phyloP scores from a whole-genome alignment of 164 flowering plant genomes.

The Pachysandra terminalis region DNA sequence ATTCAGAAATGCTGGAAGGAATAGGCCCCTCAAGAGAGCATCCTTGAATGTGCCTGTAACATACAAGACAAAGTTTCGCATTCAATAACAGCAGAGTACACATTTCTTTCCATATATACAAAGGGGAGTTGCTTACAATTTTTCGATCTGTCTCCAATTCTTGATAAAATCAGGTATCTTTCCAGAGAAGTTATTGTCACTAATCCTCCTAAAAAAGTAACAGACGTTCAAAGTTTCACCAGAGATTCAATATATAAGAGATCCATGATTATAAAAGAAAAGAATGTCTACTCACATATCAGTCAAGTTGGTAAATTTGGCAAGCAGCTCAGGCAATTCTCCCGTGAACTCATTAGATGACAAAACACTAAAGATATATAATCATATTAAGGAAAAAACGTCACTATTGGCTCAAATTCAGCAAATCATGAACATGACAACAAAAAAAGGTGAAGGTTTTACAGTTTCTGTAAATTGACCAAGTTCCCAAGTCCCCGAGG shows the following conservation, averaged over 20 bases:
- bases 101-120: background rate
- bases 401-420: background rate
- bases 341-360: slow-evolving; percentile 70
- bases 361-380: slow-evolving; percentile 32
- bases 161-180: slow-evolving; percentile 52
- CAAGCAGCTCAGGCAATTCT: slow-evolving; percentile 48
- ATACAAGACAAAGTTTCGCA: background rate
- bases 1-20: slow-evolving; percentile 61
- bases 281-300: slow-evolving; percentile 53
- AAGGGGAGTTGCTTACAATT: slow-evolving; percentile 37
- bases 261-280: background rate
- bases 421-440: background rate
- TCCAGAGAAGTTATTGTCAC: slow-evolving; percentile 48
- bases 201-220: slow-evolving; percentile 36
- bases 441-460: slow-evolving; percentile 15
- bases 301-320: slow-evolving; percentile 44
- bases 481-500: slow-evolving; percentile 52
- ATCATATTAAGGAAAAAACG: background rate
- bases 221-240: slow-evolving; percentile 2
- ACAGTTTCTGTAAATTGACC: slow-evolving; percentile 52
- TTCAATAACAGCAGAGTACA: background rate
- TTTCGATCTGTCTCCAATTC: slow-evolving; percentile 45
- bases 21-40: slow-evolving; percentile 71
- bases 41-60: slow-evolving; percentile 62
- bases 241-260: background rate